Evolutionary conservation across 2,329 filamentous ascomycete genomes (phyloP).

Genomic region (Helotiales sp.): DNA sequence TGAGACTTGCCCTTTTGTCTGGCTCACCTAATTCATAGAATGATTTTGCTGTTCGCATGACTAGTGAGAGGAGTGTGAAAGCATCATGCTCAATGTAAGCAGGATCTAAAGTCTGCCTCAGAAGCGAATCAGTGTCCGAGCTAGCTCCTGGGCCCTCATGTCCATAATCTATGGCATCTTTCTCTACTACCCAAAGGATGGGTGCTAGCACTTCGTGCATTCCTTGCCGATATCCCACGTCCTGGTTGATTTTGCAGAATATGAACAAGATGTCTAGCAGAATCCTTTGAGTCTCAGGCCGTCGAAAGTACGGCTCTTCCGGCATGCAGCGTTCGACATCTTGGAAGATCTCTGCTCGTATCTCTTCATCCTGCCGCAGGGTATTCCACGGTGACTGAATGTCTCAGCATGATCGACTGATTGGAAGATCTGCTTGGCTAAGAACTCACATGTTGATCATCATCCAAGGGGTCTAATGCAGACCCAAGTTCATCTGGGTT

Average conservation of each 20-base stretch:
- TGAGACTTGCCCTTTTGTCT: slow-evolving; percentile 48
- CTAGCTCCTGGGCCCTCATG: slow-evolving; percentile 42
- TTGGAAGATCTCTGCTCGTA: slow-evolving; percentile 88
- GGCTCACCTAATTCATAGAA: slow-evolving; percentile 74
- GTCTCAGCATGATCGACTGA: slow-evolving; percentile 46
- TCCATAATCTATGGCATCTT: slow-evolving; percentile 71
- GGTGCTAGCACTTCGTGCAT: slow-evolving; percentile 98
- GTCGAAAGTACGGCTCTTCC: slow-evolving; percentile 88
- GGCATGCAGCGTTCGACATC: slow-evolving; percentile 91
- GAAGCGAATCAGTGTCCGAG: slow-evolving; percentile 28
- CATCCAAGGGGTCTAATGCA: slow-evolving; percentile 80
- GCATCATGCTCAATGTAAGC: slow-evolving; percentile 87
- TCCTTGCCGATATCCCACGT: slow-evolving; percentile 89
- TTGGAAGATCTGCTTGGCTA: slow-evolving; percentile 8
- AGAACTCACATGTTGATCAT: slow-evolving; percentile 65
- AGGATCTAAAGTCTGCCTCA: slow-evolving; percentile 72
- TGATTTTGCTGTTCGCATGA: slow-evolving; percentile 86
- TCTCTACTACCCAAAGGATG: slow-evolving; percentile 80
- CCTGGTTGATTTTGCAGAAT: slow-evolving; percentile 90
- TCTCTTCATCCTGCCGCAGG: slow-evolving; percentile 80
- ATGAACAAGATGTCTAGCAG: slow-evolving; percentile 91
- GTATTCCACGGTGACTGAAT: slow-evolving; percentile 87
- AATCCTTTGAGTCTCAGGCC: slow-evolving; percentile 76
- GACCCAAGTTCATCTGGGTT: slow-evolving; percentile 81
- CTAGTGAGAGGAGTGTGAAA: slow-evolving; percentile 79